phyloP scores from a whole-genome alignment of 2,329 filamentous ascomycete genomes.

The Talaromyces sp. region DNA sequence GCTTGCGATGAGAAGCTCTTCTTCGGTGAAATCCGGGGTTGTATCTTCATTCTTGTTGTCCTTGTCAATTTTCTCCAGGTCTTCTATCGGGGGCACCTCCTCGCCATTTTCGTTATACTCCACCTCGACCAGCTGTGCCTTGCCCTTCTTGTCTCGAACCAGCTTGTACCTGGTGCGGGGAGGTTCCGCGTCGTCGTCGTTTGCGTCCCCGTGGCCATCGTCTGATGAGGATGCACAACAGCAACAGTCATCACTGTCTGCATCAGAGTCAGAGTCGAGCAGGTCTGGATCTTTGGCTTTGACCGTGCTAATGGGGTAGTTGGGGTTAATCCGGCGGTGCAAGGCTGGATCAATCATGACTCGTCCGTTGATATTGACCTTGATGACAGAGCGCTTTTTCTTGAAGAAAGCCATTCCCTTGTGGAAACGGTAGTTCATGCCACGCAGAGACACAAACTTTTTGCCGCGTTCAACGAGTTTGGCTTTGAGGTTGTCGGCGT shows the following conservation, averaged over 20 bases:
- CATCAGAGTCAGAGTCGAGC: slow-evolving; percentile 37
- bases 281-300: slow-evolving; percentile 65
- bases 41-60: slow-evolving; percentile 17
- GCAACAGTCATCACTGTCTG: slow-evolving; percentile 38
- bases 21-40: slow-evolving; percentile 63
- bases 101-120: slow-evolving; percentile 52
- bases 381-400: slow-evolving; percentile 67
- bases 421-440: slow-evolving; percentile 76
- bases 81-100: slow-evolving; percentile 49
- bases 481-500: slow-evolving; percentile 58
- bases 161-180: slow-evolving; percentile 47
- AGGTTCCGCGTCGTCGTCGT: slow-evolving; percentile 27
- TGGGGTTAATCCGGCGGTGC: slow-evolving; percentile 78
- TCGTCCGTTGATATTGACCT: slow-evolving; percentile 79
- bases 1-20: slow-evolving; percentile 77
- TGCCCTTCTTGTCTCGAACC: slow-evolving; percentile 49
- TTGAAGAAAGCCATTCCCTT: slow-evolving; percentile 83
- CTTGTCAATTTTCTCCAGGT: slow-evolving; percentile 51
- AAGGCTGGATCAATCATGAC: slow-evolving; percentile 83
- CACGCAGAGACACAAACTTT: slow-evolving; percentile 74
- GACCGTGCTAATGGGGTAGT: slow-evolving; percentile 72
- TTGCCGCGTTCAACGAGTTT: slow-evolving; percentile 74
- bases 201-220: slow-evolving; percentile 33
- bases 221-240: slow-evolving; percentile 30
- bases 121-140: slow-evolving; percentile 48